Conservation (phyloP, 2,329 filamentous ascomycete genomes). For the Coniochaeta pulveracea region DNA sequence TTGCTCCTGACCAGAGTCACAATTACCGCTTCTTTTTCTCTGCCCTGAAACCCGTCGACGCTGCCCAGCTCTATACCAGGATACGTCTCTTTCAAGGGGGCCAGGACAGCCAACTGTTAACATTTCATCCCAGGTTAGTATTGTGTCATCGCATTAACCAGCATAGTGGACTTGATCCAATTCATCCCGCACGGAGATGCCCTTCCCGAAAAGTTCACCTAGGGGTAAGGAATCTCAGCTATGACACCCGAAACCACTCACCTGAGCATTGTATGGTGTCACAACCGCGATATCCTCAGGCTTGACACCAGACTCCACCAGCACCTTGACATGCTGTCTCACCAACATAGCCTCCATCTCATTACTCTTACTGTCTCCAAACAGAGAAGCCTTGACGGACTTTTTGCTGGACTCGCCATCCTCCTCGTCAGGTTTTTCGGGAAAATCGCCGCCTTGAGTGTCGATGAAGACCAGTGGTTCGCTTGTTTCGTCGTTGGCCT, state of each 20-base stretch:
- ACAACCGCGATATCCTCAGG: slow-evolving; percentile 84
- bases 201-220: slow-evolving; percentile 1
- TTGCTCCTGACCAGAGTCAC: slow-evolving; percentile 94
- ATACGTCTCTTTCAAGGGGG: slow-evolving; percentile 69
- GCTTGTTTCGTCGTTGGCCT: slow-evolving; percentile 72
- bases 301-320: slow-evolving; percentile 71
- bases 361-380: slow-evolving; percentile 70
- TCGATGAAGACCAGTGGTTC: slow-evolving; percentile 91
- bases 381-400: slow-evolving; percentile 30
- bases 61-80: slow-evolving; percentile 88
- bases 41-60: slow-evolving; percentile 88
- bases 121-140: slow-evolving; percentile 12
- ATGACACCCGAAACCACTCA: slow-evolving; percentile 21
- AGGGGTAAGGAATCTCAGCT: not conserved
- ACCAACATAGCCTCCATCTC: slow-evolving; percentile 81
- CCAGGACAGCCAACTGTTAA: slow-evolving; percentile 60
- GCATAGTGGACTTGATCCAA: too few species aligned
- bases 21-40: slow-evolving; percentile 92
- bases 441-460: slow-evolving; percentile 88
- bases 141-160: slow-evolving; percentile 4
- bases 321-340: slow-evolving; percentile 59
- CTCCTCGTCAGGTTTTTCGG: slow-evolving; percentile 69
- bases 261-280: slow-evolving; percentile 93
- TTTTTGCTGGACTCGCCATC: slow-evolving; percentile 50
- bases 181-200: not conserved